A percentile compares a stretch with the other conserved stretches of the same genome.
These are phyloP conservation scores for Parachaetomium inaequale DNA, from an alignment of 495 filamentous ascomycete species.

Conservation along the genomic window DNA sequence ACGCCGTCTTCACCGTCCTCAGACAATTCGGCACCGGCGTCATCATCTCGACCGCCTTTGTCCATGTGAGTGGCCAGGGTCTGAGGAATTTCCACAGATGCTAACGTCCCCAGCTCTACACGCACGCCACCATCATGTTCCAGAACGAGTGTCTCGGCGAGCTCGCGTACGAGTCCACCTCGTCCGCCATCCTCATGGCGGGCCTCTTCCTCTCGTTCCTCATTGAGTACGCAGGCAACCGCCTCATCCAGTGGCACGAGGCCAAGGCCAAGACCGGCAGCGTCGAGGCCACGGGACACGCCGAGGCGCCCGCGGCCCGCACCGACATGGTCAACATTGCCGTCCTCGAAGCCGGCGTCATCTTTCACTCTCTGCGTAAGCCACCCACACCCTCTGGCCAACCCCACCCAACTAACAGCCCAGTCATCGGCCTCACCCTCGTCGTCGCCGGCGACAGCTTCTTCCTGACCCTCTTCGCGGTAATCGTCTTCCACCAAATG, in stretches of 20 bases:
- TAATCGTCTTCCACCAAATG: conserved; percentile 65
- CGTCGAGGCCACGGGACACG: background rate
- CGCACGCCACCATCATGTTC: conserved; percentile 62
- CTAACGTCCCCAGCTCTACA: conserved; percentile 49
- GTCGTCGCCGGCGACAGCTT: conserved; percentile 54
- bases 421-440: conserved; percentile 60
- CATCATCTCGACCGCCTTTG: conserved; percentile 66
- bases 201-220: conserved; percentile 61
- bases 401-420: conserved; percentile 25
- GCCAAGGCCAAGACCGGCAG: background rate
- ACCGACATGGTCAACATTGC: conserved; percentile 52
- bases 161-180: conserved; percentile 57
- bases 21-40: conserved; percentile 75
- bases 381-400: conserved; percentile 17
- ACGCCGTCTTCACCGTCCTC: conserved; percentile 33
- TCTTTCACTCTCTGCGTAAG: conserved; percentile 66
- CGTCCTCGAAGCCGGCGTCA: conserved; percentile 66
- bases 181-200: conserved; percentile 61
- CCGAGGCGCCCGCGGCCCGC: conserved; percentile 5
- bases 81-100: background rate
- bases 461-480: conserved; percentile 55
- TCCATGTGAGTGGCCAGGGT: conserved; percentile 51
- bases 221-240: conserved; percentile 55
- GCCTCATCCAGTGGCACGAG: conserved; percentile 42
- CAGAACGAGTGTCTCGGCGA: conserved; percentile 58